Evolutionary conservation across 345 rosid genomes (phyloP).

Genomic region (Cardamine resedifolia): DNA sequence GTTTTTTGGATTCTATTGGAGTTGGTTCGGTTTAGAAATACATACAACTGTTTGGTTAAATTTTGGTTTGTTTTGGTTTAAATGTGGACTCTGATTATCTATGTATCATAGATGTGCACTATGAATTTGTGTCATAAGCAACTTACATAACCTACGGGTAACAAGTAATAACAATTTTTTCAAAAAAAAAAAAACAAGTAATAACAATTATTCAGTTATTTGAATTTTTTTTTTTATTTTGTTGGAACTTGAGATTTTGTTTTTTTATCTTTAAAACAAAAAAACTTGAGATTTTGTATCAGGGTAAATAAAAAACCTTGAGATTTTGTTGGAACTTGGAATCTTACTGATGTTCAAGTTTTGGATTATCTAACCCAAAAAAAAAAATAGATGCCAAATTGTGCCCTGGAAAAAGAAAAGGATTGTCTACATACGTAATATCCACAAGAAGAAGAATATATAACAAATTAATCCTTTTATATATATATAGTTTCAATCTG

Average conservation of each 20-base stretch:
- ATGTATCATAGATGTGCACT: not conserved
- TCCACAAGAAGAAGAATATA: constrained; percentile 29
- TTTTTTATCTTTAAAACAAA: not conserved
- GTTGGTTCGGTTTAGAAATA: not conserved
- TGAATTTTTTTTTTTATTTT: not conserved
- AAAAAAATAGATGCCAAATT: constrained; percentile 4
- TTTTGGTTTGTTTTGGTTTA: not conserved
- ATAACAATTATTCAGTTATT: not conserved
- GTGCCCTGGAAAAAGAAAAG: not conserved
- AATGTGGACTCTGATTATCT: not conserved
- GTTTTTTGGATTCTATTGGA: not conserved
- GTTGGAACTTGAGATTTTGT: not conserved
- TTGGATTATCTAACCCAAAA: constrained; percentile 16
- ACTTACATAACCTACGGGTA: not conserved
- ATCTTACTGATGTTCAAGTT: constrained; percentile 16
- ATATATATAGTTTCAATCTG: not conserved
- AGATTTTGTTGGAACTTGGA: constrained; percentile 2
- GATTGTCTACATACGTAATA: not conserved
- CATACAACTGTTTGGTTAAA: not conserved
- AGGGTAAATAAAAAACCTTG: not conserved
- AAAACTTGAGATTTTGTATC: not conserved
- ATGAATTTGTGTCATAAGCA: constrained; percentile 2
- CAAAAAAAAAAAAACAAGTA: too few relatives aligned
- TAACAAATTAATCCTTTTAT: not conserved
- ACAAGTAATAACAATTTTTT: not conserved